A percentile compares a stretch with the other conserved stretches of the same genome.
Conservation (phyloP, 2,329 filamentous ascomycete genomes). For the Whalleya microplaca region DNA sequence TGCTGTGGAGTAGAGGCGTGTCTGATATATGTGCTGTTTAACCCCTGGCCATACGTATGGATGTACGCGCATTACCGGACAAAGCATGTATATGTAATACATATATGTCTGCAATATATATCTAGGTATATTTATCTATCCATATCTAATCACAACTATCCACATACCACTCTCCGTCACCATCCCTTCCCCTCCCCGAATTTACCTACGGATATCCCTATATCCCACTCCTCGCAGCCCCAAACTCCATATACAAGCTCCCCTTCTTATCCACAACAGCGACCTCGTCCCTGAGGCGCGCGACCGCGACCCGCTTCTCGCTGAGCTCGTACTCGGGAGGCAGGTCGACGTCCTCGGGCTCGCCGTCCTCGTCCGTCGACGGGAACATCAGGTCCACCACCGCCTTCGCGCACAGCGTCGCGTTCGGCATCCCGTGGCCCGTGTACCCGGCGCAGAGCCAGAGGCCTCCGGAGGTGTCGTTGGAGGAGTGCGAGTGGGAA, state of each 20-base stretch:
- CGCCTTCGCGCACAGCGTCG: constrained; percentile 67
- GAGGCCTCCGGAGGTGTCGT: not conserved
- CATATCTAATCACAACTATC: too few relatives aligned
- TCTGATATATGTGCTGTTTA: too few relatives aligned
- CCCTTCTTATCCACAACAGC: constrained; percentile 22
- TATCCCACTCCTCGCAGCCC: not conserved
- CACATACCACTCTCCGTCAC: too few relatives aligned
- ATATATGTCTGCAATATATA: too few relatives aligned
- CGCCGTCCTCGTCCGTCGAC: constrained; percentile 39
- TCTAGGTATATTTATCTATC: too few relatives aligned
- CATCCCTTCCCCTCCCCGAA: not conserved
- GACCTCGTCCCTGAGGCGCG: constrained; percentile 21
- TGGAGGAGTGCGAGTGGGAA: too few relatives aligned
- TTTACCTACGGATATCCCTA: not conserved
- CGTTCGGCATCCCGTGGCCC: constrained; percentile 78
- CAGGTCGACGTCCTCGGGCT: constrained; percentile 40
- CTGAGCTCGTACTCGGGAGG: constrained; percentile 47
- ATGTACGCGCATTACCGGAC: too few relatives aligned
- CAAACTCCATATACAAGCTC: constrained; percentile 25
- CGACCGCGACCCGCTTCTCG: constrained; percentile 36
- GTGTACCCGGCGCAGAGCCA: constrained; percentile 71
- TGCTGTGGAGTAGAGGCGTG: too few relatives aligned
- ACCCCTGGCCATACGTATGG: too few relatives aligned
- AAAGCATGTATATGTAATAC: too few relatives aligned
- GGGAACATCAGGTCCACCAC: constrained; percentile 62